Conservation (phyloP, 2,329 filamentous ascomycete genomes). For the Neofusicoccum umdonicola region DNA sequence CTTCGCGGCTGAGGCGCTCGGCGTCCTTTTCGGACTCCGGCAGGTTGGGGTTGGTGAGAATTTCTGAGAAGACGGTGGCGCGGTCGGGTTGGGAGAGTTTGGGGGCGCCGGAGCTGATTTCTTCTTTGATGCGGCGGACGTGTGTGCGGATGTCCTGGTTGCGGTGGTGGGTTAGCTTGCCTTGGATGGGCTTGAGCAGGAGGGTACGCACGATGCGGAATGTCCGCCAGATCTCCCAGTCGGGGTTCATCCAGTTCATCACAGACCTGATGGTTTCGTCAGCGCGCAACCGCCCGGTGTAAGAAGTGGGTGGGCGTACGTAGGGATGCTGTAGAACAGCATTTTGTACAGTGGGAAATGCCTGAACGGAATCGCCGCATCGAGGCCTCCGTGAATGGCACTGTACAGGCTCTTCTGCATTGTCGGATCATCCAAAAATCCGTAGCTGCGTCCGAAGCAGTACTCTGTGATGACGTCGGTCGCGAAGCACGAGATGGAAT, state of each 20-base stretch:
- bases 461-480: conserved; percentile 26
- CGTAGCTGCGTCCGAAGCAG: conserved; percentile 22
- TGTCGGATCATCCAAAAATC: conserved; percentile 20
- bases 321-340: neutral
- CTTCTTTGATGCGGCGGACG: neutral
- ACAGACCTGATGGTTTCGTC: neutral
- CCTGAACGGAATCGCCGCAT: neutral
- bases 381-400: conserved; percentile 16
- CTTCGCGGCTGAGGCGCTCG: conserved; percentile 32
- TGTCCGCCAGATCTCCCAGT: neutral
- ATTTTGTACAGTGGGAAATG: neutral
- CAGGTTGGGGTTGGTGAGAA: neutral
- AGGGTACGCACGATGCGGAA: neutral
- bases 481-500: conserved; percentile 18
- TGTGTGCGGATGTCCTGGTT: neutral
- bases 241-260: conserved; percentile 3
- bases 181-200: too few relatives aligned
- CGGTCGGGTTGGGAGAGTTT: neutral
- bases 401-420: conserved; percentile 22
- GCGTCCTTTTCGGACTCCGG: conserved; percentile 34
- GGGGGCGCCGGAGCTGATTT: neutral
- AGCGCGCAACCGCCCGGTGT: too few relatives aligned
- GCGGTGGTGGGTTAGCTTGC: too few relatives aligned
- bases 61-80: conserved; percentile 8
- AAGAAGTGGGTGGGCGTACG: neutral